Conservation (phyloP, 805 yeast genomes). For the Maudiozyma saulgeensis region DNA sequence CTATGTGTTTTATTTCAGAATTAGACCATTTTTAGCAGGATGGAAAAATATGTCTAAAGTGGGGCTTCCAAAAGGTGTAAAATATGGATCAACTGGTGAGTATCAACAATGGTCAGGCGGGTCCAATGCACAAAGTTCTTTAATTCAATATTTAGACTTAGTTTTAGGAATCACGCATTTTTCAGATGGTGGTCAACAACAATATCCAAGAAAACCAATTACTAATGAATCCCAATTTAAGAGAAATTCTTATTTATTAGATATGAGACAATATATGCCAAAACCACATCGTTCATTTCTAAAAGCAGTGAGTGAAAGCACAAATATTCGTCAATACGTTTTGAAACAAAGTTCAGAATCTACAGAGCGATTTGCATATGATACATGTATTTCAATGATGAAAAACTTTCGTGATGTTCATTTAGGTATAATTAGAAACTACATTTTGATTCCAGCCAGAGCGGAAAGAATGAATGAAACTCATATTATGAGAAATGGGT, state of each 20-base stretch:
- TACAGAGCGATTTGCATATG: slow-evolving; percentile 63
- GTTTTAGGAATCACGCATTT: slow-evolving; percentile 62
- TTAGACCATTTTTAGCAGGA: slow-evolving; percentile 87
- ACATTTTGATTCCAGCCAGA: slow-evolving; percentile 68
- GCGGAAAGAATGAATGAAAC: neutral
- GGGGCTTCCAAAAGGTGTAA: slow-evolving; percentile 72
- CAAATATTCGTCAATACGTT: slow-evolving; percentile 61
- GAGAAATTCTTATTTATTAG: slow-evolving; percentile 51
- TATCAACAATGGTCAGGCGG: slow-evolving; percentile 73
- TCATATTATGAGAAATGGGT: neutral
- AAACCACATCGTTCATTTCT: slow-evolving; percentile 71
- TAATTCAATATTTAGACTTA: slow-evolving; percentile 79
- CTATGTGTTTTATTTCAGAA: slow-evolving; percentile 74
- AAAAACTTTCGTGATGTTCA: slow-evolving; percentile 86
- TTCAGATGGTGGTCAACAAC: neutral
- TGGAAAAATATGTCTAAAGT: slow-evolving; percentile 88
- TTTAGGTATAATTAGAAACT: slow-evolving; percentile 84
- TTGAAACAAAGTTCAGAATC: slow-evolving; percentile 34
- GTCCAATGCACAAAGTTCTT: slow-evolving; percentile 85
- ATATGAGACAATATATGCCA: slow-evolving; percentile 89
- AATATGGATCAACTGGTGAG: slow-evolving; percentile 55
- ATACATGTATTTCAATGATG: slow-evolving; percentile 82
- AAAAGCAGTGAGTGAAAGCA: slow-evolving; percentile 44
- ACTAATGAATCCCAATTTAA: slow-evolving; percentile 33
- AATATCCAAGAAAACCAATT: neutral